Percentiles rank a stretch among this genome's conserved stretches.
Evolutionary conservation across 2,329 filamentous ascomycete genomes (phyloP).

Genomic region (Nemania sp.): DNA sequence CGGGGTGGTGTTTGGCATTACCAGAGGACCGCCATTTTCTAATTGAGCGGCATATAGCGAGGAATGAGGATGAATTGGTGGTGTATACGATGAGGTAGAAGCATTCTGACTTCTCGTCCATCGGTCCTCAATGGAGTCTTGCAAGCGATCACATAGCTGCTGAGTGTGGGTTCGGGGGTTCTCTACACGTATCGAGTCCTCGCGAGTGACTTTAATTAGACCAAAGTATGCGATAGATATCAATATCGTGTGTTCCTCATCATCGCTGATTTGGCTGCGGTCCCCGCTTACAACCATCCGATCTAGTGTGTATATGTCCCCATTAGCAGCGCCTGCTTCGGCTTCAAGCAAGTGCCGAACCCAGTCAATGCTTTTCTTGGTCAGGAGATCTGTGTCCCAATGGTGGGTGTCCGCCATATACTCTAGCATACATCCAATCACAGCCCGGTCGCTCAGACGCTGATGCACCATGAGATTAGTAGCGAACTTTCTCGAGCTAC

Average conservation of each 20-base stretch:
- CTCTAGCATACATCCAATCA: conserved; percentile 14
- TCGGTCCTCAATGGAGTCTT: no score
- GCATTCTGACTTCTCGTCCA: no score
- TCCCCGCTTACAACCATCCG: neutral
- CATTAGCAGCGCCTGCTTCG: conserved; percentile 15
- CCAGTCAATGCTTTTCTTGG: conserved; percentile 10
- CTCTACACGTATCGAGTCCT: neutral
- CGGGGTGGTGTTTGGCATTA: no score
- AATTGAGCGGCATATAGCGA: no score
- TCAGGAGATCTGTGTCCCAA: conserved; percentile 15
- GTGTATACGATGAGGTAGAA: no score
- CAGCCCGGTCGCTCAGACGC: conserved; percentile 22
- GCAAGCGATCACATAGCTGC: no score
- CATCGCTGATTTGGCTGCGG: neutral
- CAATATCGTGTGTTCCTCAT: neutral
- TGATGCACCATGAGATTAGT: conserved; percentile 16
- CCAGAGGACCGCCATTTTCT: no score
- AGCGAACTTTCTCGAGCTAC: neutral
- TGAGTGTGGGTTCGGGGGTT: no score
- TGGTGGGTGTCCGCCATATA: conserved; percentile 8
- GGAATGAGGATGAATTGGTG: no score
- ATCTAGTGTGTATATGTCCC: conserved; percentile 4
- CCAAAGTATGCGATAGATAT: conserved; percentile 19
- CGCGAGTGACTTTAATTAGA: conserved; percentile 28
- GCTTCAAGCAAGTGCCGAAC: conserved; percentile 8